Conservation (phyloP, 495 filamentous ascomycete genomes). For the Viridothelium virens region DNA sequence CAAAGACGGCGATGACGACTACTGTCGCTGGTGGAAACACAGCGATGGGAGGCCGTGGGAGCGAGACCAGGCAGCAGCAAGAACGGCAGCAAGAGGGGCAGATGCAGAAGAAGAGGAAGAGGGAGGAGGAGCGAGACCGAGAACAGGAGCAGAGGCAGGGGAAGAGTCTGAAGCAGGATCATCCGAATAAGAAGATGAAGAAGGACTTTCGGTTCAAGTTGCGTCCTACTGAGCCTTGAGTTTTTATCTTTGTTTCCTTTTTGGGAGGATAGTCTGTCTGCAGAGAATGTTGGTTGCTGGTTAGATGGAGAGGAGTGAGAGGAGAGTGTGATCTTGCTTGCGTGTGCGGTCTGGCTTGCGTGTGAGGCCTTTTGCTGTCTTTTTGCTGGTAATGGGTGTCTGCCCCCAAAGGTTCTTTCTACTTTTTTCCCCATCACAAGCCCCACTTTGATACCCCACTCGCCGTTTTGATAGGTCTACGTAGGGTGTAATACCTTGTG, state of each 20-base stretch:
- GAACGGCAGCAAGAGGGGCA: too few relatives aligned
- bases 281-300: too few relatives aligned
- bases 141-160: too few relatives aligned
- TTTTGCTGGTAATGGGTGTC: background rate
- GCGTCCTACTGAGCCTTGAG: background rate
- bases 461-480: background rate
- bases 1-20: background rate
- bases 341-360: background rate
- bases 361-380: background rate
- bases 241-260: background rate
- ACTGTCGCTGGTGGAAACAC: too few relatives aligned
- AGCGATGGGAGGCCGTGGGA: too few relatives aligned
- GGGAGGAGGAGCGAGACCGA: too few relatives aligned
- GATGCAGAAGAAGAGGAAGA: too few relatives aligned
- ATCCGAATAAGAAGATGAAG: background rate
- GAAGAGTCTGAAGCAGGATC: too few relatives aligned
- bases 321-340: background rate
- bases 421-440: background rate
- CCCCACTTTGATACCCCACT: slow-evolving; percentile 1
- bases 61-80: too few relatives aligned
- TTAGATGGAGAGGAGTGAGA: too few relatives aligned
- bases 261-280: background rate
- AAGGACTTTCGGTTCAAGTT: background rate
- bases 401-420: background rate
- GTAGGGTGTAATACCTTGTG: background rate